Evolutionary conservation across 768 basidiomycete species (phyloP), one percentile per base, ranked within the genome.

Genomic region (Leccinum variicolor): DNA sequence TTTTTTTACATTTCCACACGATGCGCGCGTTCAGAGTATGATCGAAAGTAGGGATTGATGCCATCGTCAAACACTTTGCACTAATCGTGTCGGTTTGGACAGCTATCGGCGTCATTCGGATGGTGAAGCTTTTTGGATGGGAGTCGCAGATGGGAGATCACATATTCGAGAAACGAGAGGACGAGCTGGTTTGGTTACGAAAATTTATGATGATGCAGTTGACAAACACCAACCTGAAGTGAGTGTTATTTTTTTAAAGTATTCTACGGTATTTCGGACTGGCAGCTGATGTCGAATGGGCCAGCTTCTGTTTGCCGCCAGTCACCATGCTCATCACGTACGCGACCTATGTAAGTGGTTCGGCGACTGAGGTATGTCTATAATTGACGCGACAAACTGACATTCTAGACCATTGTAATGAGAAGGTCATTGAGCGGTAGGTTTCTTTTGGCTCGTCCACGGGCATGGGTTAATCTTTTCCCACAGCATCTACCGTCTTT

Each of bases 1-100:
- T 58, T 5, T 31, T n/a, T 61, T 4, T 61, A 55, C 26, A n/a
- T 61, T 31, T 54, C 49, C 9, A n/a, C 51, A 34, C 53, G 33
- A 25, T 26, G 33, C 54, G 23, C 47, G 54, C 4, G 54, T 55
- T 36, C 54, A 55, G 34, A 50, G 29, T 25, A 55, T 50, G n/a
- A 26, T 33, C 6, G 48, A 55, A 21, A 36, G 54, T 55, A 13
- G 26, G 54, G 3, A 21, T 14, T 2, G 26, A 25, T 33, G 6
- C 7, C 14, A 17, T 55, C 33, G 14, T 26, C 21, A 31, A 11
- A 25, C 4, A 10, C 19, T n/a, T 17, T 9, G 5, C 9, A 3
- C n/a, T 8, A 2, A 17, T n/a, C 29, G 4, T 49, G 9, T 15
- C 1, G 13, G 21, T 26, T 26, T 23, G 46, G n/a, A 51, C 14